Evolutionary conservation across 2,329 filamentous ascomycete genomes (phyloP), one percentile per base, ranked within the genome.

Genomic region (Colletotrichum salicis): DNA sequence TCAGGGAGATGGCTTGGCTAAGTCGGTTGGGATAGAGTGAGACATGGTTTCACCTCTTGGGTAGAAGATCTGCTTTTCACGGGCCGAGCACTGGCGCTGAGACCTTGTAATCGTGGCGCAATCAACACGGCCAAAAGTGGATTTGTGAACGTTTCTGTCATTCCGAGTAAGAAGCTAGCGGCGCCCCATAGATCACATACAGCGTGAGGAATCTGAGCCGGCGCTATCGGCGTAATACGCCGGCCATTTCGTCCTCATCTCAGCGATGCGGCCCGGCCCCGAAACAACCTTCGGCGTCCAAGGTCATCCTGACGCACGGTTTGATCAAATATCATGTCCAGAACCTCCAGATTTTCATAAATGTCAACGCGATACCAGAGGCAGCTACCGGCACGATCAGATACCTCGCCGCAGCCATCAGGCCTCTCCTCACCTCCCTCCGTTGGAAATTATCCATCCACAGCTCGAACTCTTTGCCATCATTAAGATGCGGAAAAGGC

Each of bases 401-500:
- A 37, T 19, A 35, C 13, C 6, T 11, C 19, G 19, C 3, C 12
- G 48, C 45, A n/a, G 48, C 24, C 33, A 22, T 67, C 19, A 57
- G 12, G 8, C 59, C 65, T 10, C 37, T 41, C 48, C n/a, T 57
- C 6, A 68, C 35, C 51, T 68, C 35, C 24, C 48, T 19, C 0
- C 15, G 15, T 12, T 57, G 41, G 1, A 68, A 68, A 1, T 31
- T 19, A 10, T 19, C 35, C 15, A 56, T 48, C 33, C 51, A 68
- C 1, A 41, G 35, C 13, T 64, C 59, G 2, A 64, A 57, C 2
- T 64, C 52, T 11, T 51, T 56, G 27, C 51, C 24, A 24, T 73
- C 78, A 68, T 82, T 82, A 6, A 77, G 75, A 54, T 78, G 77
- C 1, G 81, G 82, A 65, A 83, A 83, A 19, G 73, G 65, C 37